phyloP scores from a whole-genome alignment of 106 monocot species.

The Narthecium ossifragum region DNA sequence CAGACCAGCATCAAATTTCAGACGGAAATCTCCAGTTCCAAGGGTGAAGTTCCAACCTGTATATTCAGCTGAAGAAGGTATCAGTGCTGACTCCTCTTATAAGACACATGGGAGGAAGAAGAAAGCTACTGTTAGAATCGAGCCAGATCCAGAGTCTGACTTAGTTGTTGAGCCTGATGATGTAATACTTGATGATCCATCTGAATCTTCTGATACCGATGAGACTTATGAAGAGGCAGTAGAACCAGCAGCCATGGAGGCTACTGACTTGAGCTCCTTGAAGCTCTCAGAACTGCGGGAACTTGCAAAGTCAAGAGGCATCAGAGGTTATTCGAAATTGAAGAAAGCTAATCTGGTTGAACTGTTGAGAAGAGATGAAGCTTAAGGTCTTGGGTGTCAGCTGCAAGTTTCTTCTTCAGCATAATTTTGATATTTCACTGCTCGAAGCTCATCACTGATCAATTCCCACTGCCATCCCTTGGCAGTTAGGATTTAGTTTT shows the following conservation, averaged over 20 bases:
- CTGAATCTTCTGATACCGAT: conserved; percentile 20
- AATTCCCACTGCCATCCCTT: too few relatives aligned
- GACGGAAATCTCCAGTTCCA: conserved; percentile 69
- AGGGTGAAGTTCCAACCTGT: conserved; percentile 74
- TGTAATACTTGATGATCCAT: conserved; percentile 18
- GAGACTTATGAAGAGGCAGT: conserved; percentile 21
- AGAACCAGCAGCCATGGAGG: conserved; percentile 12
- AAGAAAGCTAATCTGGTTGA: conserved; percentile 76
- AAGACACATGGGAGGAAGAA: conserved; percentile 15
- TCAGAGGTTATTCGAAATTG: conserved; percentile 85
- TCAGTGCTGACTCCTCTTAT: not conserved
- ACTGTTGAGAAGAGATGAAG: conserved; percentile 25
- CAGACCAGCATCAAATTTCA: conserved; percentile 69
- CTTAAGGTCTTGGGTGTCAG: conserved; percentile 17
- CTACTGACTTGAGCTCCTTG: conserved; percentile 43
- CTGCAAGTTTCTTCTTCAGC: too few relatives aligned
- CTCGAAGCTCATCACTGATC: not conserved
- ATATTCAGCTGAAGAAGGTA: conserved; percentile 41
- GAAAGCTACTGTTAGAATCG: not conserved
- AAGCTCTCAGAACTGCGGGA: conserved; percentile 69
- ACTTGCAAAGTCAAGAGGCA: conserved; percentile 75
- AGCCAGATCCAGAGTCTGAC: conserved; percentile 15
- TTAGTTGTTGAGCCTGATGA: conserved; percentile 22
- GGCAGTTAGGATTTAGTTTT: too few relatives aligned
- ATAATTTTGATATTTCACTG: not conserved